Evolutionary conservation across 1,284 basidiomycete species (phyloP).

Genomic region (Naganishia albida): DNA sequence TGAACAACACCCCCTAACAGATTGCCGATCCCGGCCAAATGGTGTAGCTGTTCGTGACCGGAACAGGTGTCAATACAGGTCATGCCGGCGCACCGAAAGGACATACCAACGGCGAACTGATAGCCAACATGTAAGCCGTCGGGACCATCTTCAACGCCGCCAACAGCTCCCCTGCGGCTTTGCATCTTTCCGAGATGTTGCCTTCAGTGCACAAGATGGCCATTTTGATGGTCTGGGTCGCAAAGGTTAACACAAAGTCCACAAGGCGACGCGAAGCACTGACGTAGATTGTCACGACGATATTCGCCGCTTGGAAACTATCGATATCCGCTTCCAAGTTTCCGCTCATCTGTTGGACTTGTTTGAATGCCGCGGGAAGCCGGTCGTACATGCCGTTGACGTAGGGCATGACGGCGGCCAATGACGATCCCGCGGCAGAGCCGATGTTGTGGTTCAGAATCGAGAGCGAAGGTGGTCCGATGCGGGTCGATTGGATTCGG

Average conservation of each 20-base stretch:
- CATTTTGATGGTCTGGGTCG: constrained; percentile 51
- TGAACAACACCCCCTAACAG: constrained; percentile 51
- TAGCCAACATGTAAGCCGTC: constrained; percentile 48
- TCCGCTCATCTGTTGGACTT: constrained; percentile 44
- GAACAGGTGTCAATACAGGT: no score
- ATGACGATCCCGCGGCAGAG: constrained; percentile 35
- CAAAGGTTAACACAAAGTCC: constrained; percentile 37
- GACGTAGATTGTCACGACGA: constrained; percentile 34
- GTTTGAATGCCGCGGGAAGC: constrained; percentile 44
- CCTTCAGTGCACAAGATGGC: constrained; percentile 46
- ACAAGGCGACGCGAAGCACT: background rate
- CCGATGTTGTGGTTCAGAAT: constrained; percentile 1
- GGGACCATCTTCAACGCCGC: constrained; percentile 49
- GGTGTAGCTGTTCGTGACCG: constrained; percentile 40
- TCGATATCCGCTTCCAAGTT: constrained; percentile 44
- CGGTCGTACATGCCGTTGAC: constrained; percentile 44
- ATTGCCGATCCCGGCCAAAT: constrained; percentile 52
- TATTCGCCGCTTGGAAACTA: constrained; percentile 46
- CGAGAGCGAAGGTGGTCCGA: constrained; percentile 9
- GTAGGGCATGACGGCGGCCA: constrained; percentile 40
- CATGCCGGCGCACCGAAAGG: background rate
- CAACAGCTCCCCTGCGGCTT: constrained; percentile 49
- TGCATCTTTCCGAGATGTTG: constrained; percentile 47
- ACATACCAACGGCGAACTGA: constrained; percentile 47
- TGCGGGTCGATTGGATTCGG: constrained; percentile 26